Percentiles rank a stretch among this genome's conserved stretches.
Conservation (phyloP, 495 filamentous ascomycete genomes). For the Talaromyces proteolyticus region DNA sequence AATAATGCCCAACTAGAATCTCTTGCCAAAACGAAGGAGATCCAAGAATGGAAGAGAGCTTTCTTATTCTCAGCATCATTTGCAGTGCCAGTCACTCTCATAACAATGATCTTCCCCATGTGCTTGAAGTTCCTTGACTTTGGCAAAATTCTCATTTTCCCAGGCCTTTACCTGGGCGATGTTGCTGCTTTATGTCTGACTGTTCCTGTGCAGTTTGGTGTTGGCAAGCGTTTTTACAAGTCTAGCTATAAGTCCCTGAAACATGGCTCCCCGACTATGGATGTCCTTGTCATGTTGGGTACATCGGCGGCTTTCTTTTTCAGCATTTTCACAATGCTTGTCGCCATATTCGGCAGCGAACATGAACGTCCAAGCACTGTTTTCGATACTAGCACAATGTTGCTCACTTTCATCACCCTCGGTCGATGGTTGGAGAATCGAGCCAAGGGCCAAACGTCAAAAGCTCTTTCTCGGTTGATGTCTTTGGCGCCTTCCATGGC, state of each 20-base stretch:
- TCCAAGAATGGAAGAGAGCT: conserved; percentile 81
- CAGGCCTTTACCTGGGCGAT: conserved; percentile 84
- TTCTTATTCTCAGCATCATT: conserved; percentile 72
- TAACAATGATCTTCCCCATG: conserved; percentile 90
- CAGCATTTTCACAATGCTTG: conserved; percentile 80
- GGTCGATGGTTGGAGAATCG: conserved; percentile 91
- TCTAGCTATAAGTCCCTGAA: conserved; percentile 86
- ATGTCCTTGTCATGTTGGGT: conserved; percentile 89
- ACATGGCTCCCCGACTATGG: conserved; percentile 93
- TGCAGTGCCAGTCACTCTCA: conserved; percentile 85
- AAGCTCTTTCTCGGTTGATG: conserved; percentile 92
- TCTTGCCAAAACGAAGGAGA: conserved; percentile 91
- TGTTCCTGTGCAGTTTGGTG: conserved; percentile 92
- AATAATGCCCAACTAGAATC: conserved; percentile 97
- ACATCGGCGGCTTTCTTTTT: conserved; percentile 99
- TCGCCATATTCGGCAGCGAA: conserved; percentile 63
- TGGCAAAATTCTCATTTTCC: conserved; percentile 55
- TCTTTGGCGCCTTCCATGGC: conserved; percentile 93
- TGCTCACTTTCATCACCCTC: conserved; percentile 92
- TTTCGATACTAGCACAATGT: conserved; percentile 98
- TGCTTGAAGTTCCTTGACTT: conserved; percentile 65
- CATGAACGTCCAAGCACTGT: conserved; percentile 78
- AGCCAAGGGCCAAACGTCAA: conserved; percentile 95
- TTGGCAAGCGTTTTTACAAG: conserved; percentile 87
- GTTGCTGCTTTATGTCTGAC: conserved; percentile 77